Percentiles rank a stretch among this genome's conserved stretches.
Evolutionary conservation across 2,329 filamentous ascomycete species (phyloP).

Genomic region (Aspergillus arachidicola): DNA sequence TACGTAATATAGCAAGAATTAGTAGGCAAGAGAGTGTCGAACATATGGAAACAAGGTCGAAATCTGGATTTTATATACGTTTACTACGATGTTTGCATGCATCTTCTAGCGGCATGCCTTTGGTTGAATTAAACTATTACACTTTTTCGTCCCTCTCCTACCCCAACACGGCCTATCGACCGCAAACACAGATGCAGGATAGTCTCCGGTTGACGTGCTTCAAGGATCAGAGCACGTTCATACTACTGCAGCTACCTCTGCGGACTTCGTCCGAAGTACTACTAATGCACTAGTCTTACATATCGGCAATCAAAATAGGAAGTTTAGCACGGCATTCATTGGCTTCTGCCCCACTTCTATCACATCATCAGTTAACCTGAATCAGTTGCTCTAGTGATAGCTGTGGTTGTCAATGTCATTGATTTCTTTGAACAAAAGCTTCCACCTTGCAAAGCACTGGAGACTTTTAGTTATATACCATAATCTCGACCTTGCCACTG

Average conservation of each 20-base stretch:
- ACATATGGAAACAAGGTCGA: background rate
- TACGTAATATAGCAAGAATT: background rate
- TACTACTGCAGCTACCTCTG: background rate
- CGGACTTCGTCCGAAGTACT: background rate
- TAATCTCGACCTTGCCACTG: background rate
- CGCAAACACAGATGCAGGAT: background rate
- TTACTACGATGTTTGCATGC: background rate
- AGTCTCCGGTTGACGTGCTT: background rate
- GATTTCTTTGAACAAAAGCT: background rate
- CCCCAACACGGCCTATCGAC: background rate
- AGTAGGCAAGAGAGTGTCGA: background rate
- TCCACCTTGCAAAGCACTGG: rapidly evolving
- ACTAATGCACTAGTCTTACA: background rate
- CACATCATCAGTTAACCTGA: background rate
- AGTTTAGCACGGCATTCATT: background rate
- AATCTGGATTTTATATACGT: background rate
- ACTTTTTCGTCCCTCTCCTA: background rate
- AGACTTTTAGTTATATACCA: rapidly evolving
- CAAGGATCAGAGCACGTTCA: background rate
- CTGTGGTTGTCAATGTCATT: background rate
- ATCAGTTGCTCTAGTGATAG: background rate
- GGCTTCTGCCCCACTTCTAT: background rate
- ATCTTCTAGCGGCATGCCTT: background rate
- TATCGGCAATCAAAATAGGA: background rate
- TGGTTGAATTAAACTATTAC: background rate